Evolutionary conservation across 768 basidiomycete genomes (phyloP).

Genomic region (Macrolepiota dolichaula): DNA sequence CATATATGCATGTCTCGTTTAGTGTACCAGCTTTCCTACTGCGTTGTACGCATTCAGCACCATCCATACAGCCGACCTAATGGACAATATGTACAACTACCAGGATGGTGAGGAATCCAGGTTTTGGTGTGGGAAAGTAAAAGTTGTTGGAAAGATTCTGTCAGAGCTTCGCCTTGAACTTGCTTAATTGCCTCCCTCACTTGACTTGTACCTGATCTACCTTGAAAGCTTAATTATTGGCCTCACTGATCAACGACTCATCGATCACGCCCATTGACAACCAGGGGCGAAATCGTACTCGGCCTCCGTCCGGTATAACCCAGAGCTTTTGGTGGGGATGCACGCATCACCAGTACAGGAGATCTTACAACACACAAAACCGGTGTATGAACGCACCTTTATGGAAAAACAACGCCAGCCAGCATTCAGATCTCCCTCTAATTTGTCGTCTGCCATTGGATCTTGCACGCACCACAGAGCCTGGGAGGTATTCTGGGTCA

Average conservation of each 20-base stretch:
- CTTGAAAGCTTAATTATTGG: no score
- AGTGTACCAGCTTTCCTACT: not conserved
- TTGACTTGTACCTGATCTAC: no score
- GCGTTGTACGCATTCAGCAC: not conserved
- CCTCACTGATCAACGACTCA: no score
- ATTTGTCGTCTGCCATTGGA: not conserved
- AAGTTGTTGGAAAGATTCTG: not conserved
- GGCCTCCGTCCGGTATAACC: no score
- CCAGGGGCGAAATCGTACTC: no score
- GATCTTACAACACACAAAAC: no score
- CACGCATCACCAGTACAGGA: no score
- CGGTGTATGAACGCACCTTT: not conserved
- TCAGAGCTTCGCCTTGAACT: no score
- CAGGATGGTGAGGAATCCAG: no score
- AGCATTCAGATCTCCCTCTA: not conserved
- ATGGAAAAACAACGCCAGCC: not conserved
- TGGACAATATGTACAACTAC: not conserved
- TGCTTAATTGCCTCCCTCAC: no score
- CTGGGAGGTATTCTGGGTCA: not conserved
- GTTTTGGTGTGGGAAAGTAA: not conserved
- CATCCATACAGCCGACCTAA: not conserved
- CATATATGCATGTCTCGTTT: slow-evolving; percentile 1
- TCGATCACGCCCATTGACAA: no score
- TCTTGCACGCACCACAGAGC: not conserved
- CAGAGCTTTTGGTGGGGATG: no score